Evolutionary conservation across 2,329 filamentous ascomycete genomes (phyloP), one percentile per base, ranked within the genome.

Genomic region (Aspergillus piperis): DNA sequence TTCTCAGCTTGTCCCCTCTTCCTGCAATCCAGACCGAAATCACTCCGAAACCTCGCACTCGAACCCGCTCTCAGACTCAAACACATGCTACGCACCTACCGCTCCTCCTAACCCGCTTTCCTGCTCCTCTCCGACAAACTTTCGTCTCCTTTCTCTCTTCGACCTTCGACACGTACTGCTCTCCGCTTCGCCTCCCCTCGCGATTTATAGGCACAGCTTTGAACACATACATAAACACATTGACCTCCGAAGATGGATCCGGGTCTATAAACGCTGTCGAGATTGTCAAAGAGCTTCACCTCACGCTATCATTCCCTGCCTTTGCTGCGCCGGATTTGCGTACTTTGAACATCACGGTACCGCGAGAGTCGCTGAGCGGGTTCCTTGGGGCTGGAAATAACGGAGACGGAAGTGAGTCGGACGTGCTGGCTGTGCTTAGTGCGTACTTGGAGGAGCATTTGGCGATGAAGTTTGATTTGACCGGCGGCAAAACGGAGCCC

Each of bases 81-180:
- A 50, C 48, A 57, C 47, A 51, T 23, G 81, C 81, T 52, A 84
- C 82, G 1, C 71, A 77, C 15, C 75, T 85, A 3, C 83, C 83
- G 0, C 68, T 85, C 13, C 71, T 85, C 13, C 68, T 85, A 42
- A 78, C 82, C 3, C 80, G 81, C 60, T 79, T 84, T 68, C 82
- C 83, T 2, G 80, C 75, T 36, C 70, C 78, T 0, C 70, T 84
- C 10, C 78, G 82, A 4, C 80, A 83, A 39, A 75, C 76, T 2
- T 78, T 85, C 55, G 68, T 82, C 54, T 71, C 78, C 13, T 84
- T 84, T 65, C 67, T 85, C 13, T 71, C 76, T 5, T 73, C 78
- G 1, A 79, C 74, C 59, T 85, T 85, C 66, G 83, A 85, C 62
- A 75, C 80, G 3, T 80, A 81, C 61, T 75, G 79, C 49, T 77